Evolutionary conservation across 1,284 basidiomycete genomes (phyloP), one percentile per base, ranked within the genome.

Genomic region (Thelephora terrestris): DNA sequence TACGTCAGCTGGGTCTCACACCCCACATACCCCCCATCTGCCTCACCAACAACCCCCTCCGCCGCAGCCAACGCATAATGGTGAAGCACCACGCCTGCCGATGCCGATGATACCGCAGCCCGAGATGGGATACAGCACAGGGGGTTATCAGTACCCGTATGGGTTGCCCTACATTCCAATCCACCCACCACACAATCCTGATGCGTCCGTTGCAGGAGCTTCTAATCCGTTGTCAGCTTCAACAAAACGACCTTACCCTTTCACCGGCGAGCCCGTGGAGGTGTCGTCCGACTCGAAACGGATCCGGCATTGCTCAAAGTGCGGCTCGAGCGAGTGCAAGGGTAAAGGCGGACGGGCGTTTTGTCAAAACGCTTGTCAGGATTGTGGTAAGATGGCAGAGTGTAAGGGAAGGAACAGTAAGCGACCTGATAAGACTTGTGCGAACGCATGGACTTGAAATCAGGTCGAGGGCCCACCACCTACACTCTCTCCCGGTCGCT

Each of bases 321-420:
- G 83, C 51, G 83, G 83, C 10, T 79, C 75, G 40, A 77, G 81
- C 61, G 77, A 82, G 23, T 86, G 83, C 63, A 86, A 86, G 61
- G 83, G 83, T 43, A 86, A 85, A 55, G 83, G 83, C 9, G 83
- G 83, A 7, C 68, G 81, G 24, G 67, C 68, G 42, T 85, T 83
- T 59, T 86, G 83, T 60, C 68, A 66, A 54, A 84, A 79, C 59
- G 67, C 74, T 39, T 86, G 83, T 56, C 80, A 85, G 66, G 83
- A 86, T 62, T 86, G 84, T 59, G 81, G 81, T 18, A 80, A 79
- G 66, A 56, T 79, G 17, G 4, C 20, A 54, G 79, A 81, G 23
- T 86, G 83, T 59, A 78, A 72, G 57, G 83, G 83, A 34, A 69
- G 83, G 62, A 86, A 85, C 58, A 81, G 78, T 58, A 72, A 83